Base-by-base conservation (phyloP, 495 filamentous ascomycete species). In the Coniosporium apollinis region DNA sequence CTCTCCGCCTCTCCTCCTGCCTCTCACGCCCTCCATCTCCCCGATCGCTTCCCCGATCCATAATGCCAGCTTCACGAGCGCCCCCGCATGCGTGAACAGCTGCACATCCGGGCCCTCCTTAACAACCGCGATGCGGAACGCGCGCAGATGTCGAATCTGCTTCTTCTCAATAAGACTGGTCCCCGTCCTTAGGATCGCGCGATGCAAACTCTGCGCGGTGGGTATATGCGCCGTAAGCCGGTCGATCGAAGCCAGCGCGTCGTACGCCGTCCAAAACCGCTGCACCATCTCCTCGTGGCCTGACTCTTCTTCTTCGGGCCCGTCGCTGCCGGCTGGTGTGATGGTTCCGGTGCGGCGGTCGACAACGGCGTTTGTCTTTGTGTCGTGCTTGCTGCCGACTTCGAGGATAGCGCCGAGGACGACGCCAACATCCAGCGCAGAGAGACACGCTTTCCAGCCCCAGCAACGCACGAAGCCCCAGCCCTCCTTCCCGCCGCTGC, bases 381-480 rank as follows among this genome's bases (percentile, higher is more conserved):
- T 6, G 19, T 3, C 9, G 22, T 19, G 2, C 5, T 30, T 21
- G 19, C 70, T 66, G 40, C 87, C 86, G 30, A 96, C 84, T 57
- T 97, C 89, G 1, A 97, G 69, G 34, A 97, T 75, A 9, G 89
- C 82, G 34, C 84, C 82, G 20, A 94, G 67, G 20, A 96, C 73
- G 6, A 92, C 80, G 20, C 79, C 87, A 0, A 94, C 82, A 51
- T 97, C 89, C 25, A 79, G 78, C 8, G 89, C 91, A 37, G 77
- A 85, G 1, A 96, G 66, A 28, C 85, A 93, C 0, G 85, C 89
- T 51, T 85, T 82, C 86, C 85, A 97, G 13, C 89, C 89, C 89
- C 89, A 97, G 51, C 81, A 89, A 24, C 86, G 70, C 13, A 97
- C 87, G 50, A 96, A 97, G 2, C 89, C 91, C 82, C 91, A 94